Evolutionary conservation across 345 rosid species (phyloP), one percentile per base, ranked within the genome.

Genomic region (Ailanthus altissimus): DNA sequence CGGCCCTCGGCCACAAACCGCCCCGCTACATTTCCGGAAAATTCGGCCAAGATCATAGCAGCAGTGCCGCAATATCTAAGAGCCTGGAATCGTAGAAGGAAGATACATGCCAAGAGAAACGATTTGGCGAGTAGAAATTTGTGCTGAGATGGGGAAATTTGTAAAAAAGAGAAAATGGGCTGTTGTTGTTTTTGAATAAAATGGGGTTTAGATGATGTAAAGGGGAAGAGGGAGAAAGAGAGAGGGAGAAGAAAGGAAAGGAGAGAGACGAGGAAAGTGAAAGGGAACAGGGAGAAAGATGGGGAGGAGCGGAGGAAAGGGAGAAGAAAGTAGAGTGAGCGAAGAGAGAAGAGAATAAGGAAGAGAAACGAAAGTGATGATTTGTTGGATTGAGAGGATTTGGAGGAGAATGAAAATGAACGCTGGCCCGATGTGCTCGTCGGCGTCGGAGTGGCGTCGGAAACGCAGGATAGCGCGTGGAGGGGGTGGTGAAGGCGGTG

Each of bases 41-140:
- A 72, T 70, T 95, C 99, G 16, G 97, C 99, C 46, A 95, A 88
- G 80, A 95, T 95, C 97, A 95, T 89, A 23, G 98, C 94, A 3
- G 99, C 90, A 3, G 98, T 87, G n/a, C 99, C 90, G 56, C 99
- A 95, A 76, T 88, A 95, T 18, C 90, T 84, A 64, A 95, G 97
- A 20, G 99, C 94, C 80, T 91, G 99, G 65, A 95, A 95, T 28
- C 98, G 84, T 60, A 95, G 87, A 40, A 93, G 91, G 69, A 95
- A 90, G 26, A 95, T 92, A 20, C 84, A 79, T 10, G 92, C 87
- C 53, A 92, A 79, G 40, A 95, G 75, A 11, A 79, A 62, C 0
- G 97, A 89, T 82, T 90, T 95, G 25, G 80, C 76, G 36, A 89
- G 77, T 21, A 93, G 40, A 46, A 85, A 81, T 61, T 75, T 90